Conservation (phyloP, 176 grass and related monocot species). For the Chrysopogon serrulatus region DNA sequence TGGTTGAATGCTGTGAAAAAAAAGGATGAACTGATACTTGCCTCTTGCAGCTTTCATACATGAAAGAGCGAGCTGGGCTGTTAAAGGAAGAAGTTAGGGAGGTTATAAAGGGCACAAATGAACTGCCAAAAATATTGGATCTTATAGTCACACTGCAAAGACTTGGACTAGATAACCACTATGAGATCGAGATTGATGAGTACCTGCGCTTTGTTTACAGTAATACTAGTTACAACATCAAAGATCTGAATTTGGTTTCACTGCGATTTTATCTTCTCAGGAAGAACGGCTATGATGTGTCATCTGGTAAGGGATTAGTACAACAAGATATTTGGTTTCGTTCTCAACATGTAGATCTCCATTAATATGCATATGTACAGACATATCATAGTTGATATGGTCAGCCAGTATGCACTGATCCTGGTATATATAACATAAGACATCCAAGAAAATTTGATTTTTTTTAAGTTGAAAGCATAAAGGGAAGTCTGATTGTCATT, state of each 20-base stretch:
- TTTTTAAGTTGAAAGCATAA: not conserved
- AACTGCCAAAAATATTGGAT: not conserved
- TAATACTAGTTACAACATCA: not conserved
- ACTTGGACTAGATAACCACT: conserved; percentile 18
- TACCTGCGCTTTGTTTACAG: not conserved
- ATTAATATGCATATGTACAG: not conserved
- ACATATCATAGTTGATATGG: not conserved
- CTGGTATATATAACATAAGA: not conserved
- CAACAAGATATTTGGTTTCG: not conserved
- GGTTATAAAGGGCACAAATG: not conserved
- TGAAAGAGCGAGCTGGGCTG: not conserved
- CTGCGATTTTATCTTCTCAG: conserved; percentile 27
- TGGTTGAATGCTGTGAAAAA: not conserved
- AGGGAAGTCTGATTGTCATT: not conserved
- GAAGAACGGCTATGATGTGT: conserved; percentile 10
- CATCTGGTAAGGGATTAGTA: conserved; percentile 19
- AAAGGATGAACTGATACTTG: not conserved
- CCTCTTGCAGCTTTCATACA: not conserved
- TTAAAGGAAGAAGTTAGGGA: conserved; percentile 21
- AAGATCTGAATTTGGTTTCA: conserved; percentile 1
- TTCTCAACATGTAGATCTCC: not conserved
- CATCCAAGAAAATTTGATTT: not conserved
- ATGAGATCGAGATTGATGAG: conserved; percentile 1
- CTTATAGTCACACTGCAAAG: conserved; percentile 4
- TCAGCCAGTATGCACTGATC: not conserved